These are phyloP conservation scores for Penicillium macrosclerotiorum DNA, from an alignment of 495 filamentous ascomycete genomes.

Conservation along the genomic window DNA sequence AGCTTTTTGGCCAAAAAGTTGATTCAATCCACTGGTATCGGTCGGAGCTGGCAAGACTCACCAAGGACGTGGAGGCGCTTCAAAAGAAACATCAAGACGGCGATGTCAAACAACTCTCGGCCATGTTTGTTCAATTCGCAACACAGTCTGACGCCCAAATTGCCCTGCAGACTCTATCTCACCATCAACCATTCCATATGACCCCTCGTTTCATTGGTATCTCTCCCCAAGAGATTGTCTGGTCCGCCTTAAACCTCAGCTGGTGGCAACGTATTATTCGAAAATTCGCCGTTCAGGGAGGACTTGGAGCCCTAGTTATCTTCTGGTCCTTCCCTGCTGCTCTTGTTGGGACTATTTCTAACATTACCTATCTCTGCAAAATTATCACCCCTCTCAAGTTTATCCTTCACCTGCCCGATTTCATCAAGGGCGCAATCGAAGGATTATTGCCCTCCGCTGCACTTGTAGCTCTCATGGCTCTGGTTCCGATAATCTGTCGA, in stretches of 20 bases:
- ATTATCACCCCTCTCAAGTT: constrained; percentile 63
- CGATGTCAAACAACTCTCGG: constrained; percentile 51
- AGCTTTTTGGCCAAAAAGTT: constrained; percentile 62
- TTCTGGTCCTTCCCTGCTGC: constrained; percentile 91
- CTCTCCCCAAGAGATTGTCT: constrained; percentile 75
- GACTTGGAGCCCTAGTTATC: constrained; percentile 73
- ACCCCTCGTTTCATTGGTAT: constrained; percentile 77
- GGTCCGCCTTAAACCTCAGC: constrained; percentile 73
- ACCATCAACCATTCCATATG: constrained; percentile 85
- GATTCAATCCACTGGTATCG: constrained; percentile 90
- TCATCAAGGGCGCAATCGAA: constrained; percentile 73
- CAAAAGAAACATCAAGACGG: constrained; percentile 55
- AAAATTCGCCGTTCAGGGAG: constrained; percentile 60
- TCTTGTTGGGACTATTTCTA: constrained; percentile 77
- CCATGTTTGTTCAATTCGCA: constrained; percentile 86
- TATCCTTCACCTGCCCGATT: constrained; percentile 64
- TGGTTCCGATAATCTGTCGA: constrained; percentile 81
- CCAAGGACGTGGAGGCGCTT: constrained; percentile 63
- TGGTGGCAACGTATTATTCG: constrained; percentile 82
- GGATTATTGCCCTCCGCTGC: constrained; percentile 75
- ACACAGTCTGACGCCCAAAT: constrained; percentile 75
- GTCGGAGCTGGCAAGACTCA: constrained; percentile 62
- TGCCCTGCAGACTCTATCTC: constrained; percentile 75
- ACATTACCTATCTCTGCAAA: constrained; percentile 65
- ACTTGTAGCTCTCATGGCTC: constrained; percentile 78